A percentile compares a stretch with the other conserved stretches of the same genome.
phyloP scores from a whole-genome alignment of 768 basidiomycete genomes.

The Leccinum boreale region DNA sequence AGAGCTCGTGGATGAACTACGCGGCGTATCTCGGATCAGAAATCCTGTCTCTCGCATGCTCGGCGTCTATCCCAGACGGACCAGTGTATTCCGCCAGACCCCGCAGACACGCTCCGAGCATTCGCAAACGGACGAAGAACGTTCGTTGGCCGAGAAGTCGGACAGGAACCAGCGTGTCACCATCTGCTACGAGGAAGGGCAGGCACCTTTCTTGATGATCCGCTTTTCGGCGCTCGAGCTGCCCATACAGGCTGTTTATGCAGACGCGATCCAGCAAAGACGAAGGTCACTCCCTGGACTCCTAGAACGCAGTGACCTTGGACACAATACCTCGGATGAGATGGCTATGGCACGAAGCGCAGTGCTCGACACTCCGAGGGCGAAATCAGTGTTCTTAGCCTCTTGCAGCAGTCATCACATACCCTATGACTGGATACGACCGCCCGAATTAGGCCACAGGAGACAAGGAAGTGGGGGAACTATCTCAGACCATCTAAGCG shows the following conservation, averaged over 20 bases:
- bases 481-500: constrained; percentile 42
- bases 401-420: not conserved
- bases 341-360: constrained; percentile 4
- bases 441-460: constrained; percentile 5
- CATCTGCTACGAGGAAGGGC: constrained; percentile 40
- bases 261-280: constrained; percentile 14
- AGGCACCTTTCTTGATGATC: constrained; percentile 49
- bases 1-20: constrained; percentile 40
- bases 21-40: constrained; percentile 14
- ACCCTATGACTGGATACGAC: constrained; percentile 11
- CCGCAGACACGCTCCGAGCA: constrained; percentile 37
- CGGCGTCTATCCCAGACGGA: constrained; percentile 50
- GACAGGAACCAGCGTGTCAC: constrained; percentile 45
- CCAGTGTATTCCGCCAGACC: constrained; percentile 54
- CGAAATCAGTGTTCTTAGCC: constrained; percentile 9
- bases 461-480: constrained; percentile 24
- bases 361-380: constrained; percentile 7
- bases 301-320: not conserved
- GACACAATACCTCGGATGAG: constrained; percentile 8
- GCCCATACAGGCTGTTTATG: constrained; percentile 27
- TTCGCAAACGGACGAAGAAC: constrained; percentile 1
- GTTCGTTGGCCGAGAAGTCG: constrained; percentile 6
- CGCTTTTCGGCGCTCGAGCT: constrained; percentile 51
- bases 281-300: constrained; percentile 13
- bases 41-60: constrained; percentile 39